Conservation (phyloP, 768 basidiomycete species). For the Collybiopsis luxurians region DNA sequence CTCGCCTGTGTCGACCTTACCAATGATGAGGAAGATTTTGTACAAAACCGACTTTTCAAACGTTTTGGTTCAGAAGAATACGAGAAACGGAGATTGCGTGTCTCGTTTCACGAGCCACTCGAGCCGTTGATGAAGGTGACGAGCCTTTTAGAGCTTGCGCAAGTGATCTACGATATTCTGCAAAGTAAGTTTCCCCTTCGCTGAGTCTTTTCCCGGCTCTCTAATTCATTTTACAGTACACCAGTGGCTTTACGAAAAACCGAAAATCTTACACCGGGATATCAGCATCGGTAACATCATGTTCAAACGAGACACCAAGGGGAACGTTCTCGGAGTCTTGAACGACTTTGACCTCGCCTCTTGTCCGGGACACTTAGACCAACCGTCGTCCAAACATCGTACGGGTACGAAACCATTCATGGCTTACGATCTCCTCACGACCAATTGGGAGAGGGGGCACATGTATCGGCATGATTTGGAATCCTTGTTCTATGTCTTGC, state of each 20-base stretch:
- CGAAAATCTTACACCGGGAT: conserved; percentile 10
- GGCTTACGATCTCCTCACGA: no score
- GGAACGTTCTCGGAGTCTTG: conserved; percentile 10
- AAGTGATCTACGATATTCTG: background rate
- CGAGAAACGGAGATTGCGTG: conserved; percentile 1
- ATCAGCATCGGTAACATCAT: conserved; percentile 13
- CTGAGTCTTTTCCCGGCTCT: background rate
- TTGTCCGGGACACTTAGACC: no score
- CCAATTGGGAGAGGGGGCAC: no score
- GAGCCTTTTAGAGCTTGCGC: background rate
- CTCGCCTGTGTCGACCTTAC: no score
- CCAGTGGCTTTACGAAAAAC: conserved; percentile 4
- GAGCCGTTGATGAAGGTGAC: background rate
- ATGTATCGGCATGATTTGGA: no score
- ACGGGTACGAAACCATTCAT: no score
- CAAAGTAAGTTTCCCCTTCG: background rate
- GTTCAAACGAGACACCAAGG: conserved; percentile 10
- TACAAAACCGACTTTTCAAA: no score
- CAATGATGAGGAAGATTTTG: no score
- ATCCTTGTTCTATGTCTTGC: no score
- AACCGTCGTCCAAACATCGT: no score
- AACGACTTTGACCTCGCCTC: background rate
- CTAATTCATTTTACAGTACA: background rate
- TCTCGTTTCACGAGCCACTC: background rate
- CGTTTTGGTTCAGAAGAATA: no score